A percentile compares a stretch with the other conserved stretches of the same genome.
Conservation (phyloP, 106 monocot genomes). For the Gastrodia elata region DNA sequence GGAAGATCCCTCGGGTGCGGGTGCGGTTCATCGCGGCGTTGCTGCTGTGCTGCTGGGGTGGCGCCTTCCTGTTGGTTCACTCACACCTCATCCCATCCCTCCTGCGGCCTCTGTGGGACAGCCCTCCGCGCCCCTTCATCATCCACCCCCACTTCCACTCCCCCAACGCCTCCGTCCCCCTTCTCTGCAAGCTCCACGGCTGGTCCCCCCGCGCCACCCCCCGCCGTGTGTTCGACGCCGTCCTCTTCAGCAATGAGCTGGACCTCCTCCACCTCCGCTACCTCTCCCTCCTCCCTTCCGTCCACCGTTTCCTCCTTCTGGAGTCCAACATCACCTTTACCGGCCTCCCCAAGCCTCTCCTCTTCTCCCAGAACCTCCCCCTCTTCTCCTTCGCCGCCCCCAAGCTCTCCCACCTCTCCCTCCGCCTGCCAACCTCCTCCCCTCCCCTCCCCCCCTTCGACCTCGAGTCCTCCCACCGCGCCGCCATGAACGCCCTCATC, state of each 20-base stretch:
- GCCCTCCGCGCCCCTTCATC: slow-evolving; percentile 68
- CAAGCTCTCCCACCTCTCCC: slow-evolving; percentile 31
- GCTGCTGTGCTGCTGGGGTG: no score
- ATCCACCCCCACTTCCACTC: slow-evolving; percentile 69
- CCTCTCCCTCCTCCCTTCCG: slow-evolving; percentile 51
- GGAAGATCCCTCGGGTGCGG: background rate
- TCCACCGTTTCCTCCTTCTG: slow-evolving; percentile 61
- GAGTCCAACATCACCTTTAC: slow-evolving; percentile 90
- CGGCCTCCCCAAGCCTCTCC: slow-evolving; percentile 50
- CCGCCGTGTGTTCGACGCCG: slow-evolving; percentile 68
- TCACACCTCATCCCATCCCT: slow-evolving; percentile 52
- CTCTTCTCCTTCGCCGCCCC: slow-evolving; percentile 30
- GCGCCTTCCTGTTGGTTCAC: slow-evolving; percentile 7
- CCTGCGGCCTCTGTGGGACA: slow-evolving; percentile 87
- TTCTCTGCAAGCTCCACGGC: slow-evolving; percentile 76
- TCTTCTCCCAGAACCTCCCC: slow-evolving; percentile 13
- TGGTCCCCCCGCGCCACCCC: slow-evolving; percentile 45
- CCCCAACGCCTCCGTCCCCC: slow-evolving; percentile 33
- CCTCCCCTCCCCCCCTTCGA: slow-evolving; percentile 33
- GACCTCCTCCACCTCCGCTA: slow-evolving; percentile 78
- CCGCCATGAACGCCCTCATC: slow-evolving; percentile 37
- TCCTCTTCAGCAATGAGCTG: slow-evolving; percentile 85
- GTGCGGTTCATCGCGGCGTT: no score
- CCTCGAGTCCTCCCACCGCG: slow-evolving; percentile 42
- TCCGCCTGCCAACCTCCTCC: slow-evolving; percentile 8